Conservation (phyloP, 257 asterid species). For the Ballota nigra region DNA sequence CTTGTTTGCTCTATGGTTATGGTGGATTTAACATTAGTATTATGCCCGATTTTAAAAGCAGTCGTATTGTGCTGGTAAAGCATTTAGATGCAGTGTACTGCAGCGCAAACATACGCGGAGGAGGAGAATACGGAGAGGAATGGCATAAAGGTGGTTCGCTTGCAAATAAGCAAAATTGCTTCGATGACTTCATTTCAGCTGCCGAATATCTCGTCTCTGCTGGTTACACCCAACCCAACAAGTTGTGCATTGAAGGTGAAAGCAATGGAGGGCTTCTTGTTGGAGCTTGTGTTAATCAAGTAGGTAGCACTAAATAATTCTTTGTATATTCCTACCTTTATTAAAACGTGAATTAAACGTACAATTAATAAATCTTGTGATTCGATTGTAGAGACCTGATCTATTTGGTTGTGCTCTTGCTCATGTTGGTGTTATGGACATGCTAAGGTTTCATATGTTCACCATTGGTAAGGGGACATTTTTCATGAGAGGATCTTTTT, state of each 20-base stretch:
- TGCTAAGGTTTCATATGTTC: conserved; percentile 94
- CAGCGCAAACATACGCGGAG: conserved; percentile 90
- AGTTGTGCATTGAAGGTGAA: conserved; percentile 93
- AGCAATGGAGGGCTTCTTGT: conserved; percentile 95
- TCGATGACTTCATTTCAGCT: conserved; percentile 62
- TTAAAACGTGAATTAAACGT: too few relatives aligned
- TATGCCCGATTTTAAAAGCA: conserved; percentile 61
- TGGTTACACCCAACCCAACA: conserved; percentile 81
- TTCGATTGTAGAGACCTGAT: conserved; percentile 87
- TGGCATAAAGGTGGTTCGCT: conserved; percentile 94
- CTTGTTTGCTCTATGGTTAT: conserved; percentile 75
- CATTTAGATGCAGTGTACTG: conserved; percentile 69
- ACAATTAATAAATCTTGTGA: background rate
- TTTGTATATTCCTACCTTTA: too few relatives aligned
- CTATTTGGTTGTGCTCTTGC: conserved; percentile 95
- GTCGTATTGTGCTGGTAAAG: conserved; percentile 57
- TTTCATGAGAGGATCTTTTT: too few relatives aligned
- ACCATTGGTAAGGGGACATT: conserved; percentile 78
- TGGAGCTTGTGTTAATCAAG: conserved; percentile 94
- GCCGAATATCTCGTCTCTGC: conserved; percentile 72
- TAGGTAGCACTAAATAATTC: too few relatives aligned
- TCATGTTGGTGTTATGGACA: conserved; percentile 97
- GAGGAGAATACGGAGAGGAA: conserved; percentile 97
- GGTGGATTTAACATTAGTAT: conserved; percentile 83
- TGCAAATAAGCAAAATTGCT: conserved; percentile 76